phyloP scores from a whole-genome alignment of 805 yeast genomes.

The Wickerhamomyces canadensis region DNA sequence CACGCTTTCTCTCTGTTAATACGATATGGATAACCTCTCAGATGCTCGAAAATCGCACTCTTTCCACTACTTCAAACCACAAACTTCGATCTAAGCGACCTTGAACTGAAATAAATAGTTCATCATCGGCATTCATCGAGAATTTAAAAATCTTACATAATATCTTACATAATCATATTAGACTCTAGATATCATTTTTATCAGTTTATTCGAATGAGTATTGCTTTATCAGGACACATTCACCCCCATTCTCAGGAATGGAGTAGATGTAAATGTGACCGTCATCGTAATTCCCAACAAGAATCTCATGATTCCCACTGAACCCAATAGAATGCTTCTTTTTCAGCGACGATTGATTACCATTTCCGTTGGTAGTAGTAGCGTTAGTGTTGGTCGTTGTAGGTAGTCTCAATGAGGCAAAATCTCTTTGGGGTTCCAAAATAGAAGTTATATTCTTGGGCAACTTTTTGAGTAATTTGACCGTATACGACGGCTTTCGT shows the following conservation, averaged over 20 bases:
- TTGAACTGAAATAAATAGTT: too few relatives aligned
- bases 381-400: neutral
- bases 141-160: too few relatives aligned
- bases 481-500: conserved; percentile 20
- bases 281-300: conserved; percentile 27
- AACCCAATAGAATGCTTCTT: conserved; percentile 12
- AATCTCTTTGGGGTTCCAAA: conserved; percentile 61
- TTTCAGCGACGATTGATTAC: neutral
- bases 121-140: too few relatives aligned
- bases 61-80: too few relatives aligned
- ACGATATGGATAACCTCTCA: too few relatives aligned
- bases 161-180: neutral
- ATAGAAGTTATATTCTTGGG: conserved; percentile 39
- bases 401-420: conserved; percentile 49
- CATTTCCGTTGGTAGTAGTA: neutral
- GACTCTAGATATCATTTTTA: too few relatives aligned
- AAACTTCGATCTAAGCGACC: too few relatives aligned
- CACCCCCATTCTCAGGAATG: conserved; percentile 61
- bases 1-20: too few relatives aligned
- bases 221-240: conserved; percentile 53
- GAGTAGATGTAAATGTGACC: conserved; percentile 51
- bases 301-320: conserved; percentile 11
- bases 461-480: conserved; percentile 20
- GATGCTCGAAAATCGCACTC: too few relatives aligned
- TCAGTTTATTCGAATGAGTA: conserved; percentile 30